Conservation (phyloP, 371 early-diverging fungal species). For the Apophysomyces sp. region DNA sequence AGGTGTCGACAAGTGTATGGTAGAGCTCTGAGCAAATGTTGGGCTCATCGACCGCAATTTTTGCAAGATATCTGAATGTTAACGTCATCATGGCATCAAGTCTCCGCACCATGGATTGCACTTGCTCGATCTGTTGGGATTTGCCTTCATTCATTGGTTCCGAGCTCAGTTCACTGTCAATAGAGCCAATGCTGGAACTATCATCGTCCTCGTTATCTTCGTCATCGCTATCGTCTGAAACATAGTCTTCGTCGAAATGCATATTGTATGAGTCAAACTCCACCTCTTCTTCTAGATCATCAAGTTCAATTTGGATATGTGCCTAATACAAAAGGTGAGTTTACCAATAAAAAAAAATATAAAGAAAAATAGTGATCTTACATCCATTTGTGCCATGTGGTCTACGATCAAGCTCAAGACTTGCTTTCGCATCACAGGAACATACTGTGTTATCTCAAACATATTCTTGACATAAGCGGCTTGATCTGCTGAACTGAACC, state of each 20-base stretch:
- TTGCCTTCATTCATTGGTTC: conserved; percentile 32
- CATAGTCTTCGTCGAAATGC: conserved; percentile 45
- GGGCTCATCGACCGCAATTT: conserved; percentile 9
- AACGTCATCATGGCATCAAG: conserved; percentile 83
- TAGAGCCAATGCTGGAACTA: neutral
- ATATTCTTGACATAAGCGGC: conserved; percentile 74
- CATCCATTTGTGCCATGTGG: conserved; percentile 86
- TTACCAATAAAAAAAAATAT: neutral
- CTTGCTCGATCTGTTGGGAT: conserved; percentile 37
- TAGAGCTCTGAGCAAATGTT: conserved; percentile 56
- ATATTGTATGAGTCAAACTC: conserved; percentile 43
- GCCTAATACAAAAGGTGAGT: conserved; percentile 40
- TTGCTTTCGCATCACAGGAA: conserved; percentile 71
- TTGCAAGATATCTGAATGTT: conserved; percentile 62
- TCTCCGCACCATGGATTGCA: conserved; percentile 73
- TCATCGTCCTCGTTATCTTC: conserved; percentile 33
- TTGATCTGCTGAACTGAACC: conserved; percentile 63
- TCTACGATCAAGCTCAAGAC: conserved; percentile 78
- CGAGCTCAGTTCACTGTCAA: conserved; percentile 12
- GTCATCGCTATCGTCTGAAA: conserved; percentile 35
- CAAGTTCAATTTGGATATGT: conserved; percentile 91
- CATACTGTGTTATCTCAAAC: conserved; percentile 74
- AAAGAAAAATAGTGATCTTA: too few relatives aligned
- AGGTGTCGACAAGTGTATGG: conserved; percentile 68
- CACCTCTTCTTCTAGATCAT: conserved; percentile 84